These are phyloP conservation scores for Rhodotorula sp. DNA, from an alignment of 1,284 basidiomycete species.

Conservation along the genomic window DNA sequence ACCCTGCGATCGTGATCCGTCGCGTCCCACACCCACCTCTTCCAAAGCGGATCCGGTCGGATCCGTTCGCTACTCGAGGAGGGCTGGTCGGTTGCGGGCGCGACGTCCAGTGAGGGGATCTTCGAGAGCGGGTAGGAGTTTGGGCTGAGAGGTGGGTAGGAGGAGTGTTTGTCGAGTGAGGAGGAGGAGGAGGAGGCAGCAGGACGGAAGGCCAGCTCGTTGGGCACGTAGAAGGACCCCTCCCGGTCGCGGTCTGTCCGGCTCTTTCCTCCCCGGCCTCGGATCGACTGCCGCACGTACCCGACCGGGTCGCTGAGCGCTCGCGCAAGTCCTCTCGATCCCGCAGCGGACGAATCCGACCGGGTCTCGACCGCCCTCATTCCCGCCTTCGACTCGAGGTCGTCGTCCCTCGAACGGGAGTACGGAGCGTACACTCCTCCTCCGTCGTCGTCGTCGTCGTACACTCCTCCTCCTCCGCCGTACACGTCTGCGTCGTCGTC, in stretches of 20 bases:
- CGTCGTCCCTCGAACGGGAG: conserved; percentile 7
- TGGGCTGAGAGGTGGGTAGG: conserved; percentile 1
- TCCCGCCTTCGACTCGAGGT: conserved; percentile 17
- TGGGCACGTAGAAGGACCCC: conserved; percentile 23
- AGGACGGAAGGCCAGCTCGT: conserved; percentile 30
- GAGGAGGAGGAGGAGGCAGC: conserved; percentile 1
- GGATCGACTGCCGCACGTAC: conserved; percentile 8
- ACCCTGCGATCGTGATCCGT: conserved; percentile 46
- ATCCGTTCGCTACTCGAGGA: conserved; percentile 8
- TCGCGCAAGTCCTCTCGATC: neutral
- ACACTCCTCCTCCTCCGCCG: neutral
- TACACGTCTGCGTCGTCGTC: conserved; percentile 21
- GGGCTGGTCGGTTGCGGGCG: conserved; percentile 4
- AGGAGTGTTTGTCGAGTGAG: conserved; percentile 2
- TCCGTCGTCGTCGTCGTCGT: too few species aligned
- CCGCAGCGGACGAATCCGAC: neutral
- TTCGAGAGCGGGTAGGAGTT: conserved; percentile 7
- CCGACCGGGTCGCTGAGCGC: conserved; percentile 16
- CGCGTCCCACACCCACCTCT: conserved; percentile 41
- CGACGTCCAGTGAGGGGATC: conserved; percentile 31
- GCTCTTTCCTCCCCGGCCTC: neutral
- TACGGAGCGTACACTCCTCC: conserved; percentile 12
- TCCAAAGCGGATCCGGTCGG: conserved; percentile 20
- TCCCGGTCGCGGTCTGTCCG: neutral
- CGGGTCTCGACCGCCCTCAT: neutral